A percentile compares a stretch with the other conserved stretches of the same genome.
Evolutionary conservation across 2,329 filamentous ascomycete genomes (phyloP).

Genomic region (Aspergillus candidus): DNA sequence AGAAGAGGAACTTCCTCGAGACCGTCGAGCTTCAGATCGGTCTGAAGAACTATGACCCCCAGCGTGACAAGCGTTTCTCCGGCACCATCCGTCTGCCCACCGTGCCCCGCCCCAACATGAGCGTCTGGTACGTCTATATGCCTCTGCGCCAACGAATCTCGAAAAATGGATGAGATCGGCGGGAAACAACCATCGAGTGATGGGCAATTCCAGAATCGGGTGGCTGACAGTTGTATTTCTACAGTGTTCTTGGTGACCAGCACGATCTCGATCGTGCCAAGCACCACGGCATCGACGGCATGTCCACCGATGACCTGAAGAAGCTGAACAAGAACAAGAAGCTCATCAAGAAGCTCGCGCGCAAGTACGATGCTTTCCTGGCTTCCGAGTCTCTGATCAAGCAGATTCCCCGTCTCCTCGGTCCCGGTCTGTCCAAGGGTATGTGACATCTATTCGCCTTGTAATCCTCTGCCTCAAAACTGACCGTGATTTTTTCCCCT

Average conservation of each 20-base stretch:
- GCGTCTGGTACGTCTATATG: constrained; percentile 59
- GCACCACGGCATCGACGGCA: constrained; percentile 96
- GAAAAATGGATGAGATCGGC: background rate
- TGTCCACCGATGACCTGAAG: constrained; percentile 98
- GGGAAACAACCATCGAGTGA: background rate
- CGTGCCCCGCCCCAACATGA: constrained; percentile 86
- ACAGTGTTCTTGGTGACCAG: constrained; percentile 78
- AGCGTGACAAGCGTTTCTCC: constrained; percentile 99
- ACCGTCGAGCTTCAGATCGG: constrained; percentile 79
- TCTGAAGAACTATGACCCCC: constrained; percentile 97
- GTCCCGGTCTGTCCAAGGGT: constrained; percentile 97
- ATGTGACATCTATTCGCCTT: constrained; percentile 29
- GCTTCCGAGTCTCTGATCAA: constrained; percentile 97
- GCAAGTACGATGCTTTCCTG: constrained; percentile 99
- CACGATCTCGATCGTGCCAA: constrained; percentile 99
- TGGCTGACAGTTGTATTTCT: constrained; percentile 10
- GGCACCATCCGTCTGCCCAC: constrained; percentile 94
- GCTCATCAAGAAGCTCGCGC: constrained; percentile 99
- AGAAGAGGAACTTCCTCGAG: constrained; percentile 98
- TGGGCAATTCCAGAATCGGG: background rate
- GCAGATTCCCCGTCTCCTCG: constrained; percentile 99
- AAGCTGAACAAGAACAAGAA: constrained; percentile 99
- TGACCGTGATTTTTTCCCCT: constrained; percentile 17
- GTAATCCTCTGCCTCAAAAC: constrained; percentile 12
- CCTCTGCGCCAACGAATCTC: background rate